A percentile compares a stretch with the other conserved stretches of the same genome.
phyloP scores from a whole-genome alignment of 1,284 basidiomycete genomes.

The Apiotrichum akiyoshidainum region DNA sequence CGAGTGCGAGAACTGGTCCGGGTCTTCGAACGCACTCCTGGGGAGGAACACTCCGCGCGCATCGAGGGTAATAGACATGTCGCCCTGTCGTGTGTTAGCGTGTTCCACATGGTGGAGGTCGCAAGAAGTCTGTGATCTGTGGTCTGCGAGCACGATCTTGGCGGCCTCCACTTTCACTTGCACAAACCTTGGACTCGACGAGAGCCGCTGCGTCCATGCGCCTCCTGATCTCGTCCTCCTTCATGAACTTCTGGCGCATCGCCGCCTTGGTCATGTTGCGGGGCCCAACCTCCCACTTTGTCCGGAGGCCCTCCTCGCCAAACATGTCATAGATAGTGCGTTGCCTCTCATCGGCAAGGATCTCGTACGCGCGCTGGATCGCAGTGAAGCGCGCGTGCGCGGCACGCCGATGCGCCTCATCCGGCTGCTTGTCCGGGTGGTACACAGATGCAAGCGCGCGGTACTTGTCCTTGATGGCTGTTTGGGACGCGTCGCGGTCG shows the following conservation, averaged over 20 bases:
- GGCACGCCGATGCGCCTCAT: constrained; percentile 35
- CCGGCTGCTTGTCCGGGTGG: constrained; percentile 57
- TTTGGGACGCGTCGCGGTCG: constrained; percentile 32
- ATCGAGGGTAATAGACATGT: constrained; percentile 44
- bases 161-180: not conserved
- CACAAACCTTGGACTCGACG: constrained; percentile 52
- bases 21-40: constrained; percentile 32
- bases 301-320: constrained; percentile 55
- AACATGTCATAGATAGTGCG: constrained; percentile 57
- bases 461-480: constrained; percentile 45
- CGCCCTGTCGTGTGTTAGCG: constrained; percentile 19
- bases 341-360: constrained; percentile 53
- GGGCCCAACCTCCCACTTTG: constrained; percentile 53
- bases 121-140: no score
- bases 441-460: constrained; percentile 49
- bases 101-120: no score
- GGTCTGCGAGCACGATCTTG: no score
- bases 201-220: constrained; percentile 53
- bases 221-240: constrained; percentile 49
- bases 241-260: constrained; percentile 52
- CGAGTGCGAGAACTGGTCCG: constrained; percentile 33
- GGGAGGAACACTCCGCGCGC: constrained; percentile 47
- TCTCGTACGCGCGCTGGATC: constrained; percentile 49
- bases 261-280: constrained; percentile 48
- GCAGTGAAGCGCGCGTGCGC: constrained; percentile 42